A percentile compares a stretch with the other conserved stretches of the same genome.
phyloP scores from a whole-genome alignment of 2,329 filamentous ascomycete genomes.

The Parascedosporium putredinis region DNA sequence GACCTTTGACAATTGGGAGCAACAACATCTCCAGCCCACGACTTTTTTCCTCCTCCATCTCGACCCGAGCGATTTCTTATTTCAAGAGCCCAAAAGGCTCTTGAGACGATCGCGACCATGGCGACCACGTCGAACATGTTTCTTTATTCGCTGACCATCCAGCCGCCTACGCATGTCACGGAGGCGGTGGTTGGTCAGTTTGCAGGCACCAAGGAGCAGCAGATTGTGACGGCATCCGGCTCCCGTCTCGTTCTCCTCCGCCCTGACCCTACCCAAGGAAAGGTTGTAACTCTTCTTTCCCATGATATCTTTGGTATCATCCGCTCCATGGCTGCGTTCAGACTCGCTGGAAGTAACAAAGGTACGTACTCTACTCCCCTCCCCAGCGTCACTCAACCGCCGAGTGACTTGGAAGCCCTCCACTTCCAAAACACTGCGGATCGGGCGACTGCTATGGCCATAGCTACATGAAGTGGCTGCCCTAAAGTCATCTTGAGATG shows the following conservation, averaged over 20 bases:
- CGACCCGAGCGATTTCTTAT: not conserved
- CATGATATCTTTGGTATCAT: conserved; percentile 97
- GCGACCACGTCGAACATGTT: conserved; percentile 98
- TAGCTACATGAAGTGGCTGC: not conserved
- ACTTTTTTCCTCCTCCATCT: not conserved
- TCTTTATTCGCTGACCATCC: conserved; percentile 93
- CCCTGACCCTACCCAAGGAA: conserved; percentile 75
- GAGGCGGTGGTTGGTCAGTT: conserved; percentile 93
- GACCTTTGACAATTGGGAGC: not conserved
- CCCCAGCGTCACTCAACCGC: conserved; percentile 31
- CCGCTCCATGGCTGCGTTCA: conserved; percentile 75
- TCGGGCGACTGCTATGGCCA: not conserved
- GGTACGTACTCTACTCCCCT: conserved; percentile 55
- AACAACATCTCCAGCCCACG: not conserved
- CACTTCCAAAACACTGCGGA: too few species aligned
- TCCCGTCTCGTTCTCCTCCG: conserved; percentile 81
- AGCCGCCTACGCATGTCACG: conserved; percentile 79
- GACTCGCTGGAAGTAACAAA: conserved; percentile 88
- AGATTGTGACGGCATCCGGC: conserved; percentile 88
- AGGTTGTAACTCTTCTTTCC: conserved; percentile 74
- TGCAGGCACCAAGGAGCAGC: conserved; percentile 91
- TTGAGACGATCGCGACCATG: conserved; percentile 48
- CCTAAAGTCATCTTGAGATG: not conserved
- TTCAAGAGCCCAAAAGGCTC: conserved; percentile 8
- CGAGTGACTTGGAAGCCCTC: conserved; percentile 46